Percentiles rank a stretch among this genome's conserved stretches.
Conservation (phyloP, 805 yeast species). For the Pichia occidentalis region DNA sequence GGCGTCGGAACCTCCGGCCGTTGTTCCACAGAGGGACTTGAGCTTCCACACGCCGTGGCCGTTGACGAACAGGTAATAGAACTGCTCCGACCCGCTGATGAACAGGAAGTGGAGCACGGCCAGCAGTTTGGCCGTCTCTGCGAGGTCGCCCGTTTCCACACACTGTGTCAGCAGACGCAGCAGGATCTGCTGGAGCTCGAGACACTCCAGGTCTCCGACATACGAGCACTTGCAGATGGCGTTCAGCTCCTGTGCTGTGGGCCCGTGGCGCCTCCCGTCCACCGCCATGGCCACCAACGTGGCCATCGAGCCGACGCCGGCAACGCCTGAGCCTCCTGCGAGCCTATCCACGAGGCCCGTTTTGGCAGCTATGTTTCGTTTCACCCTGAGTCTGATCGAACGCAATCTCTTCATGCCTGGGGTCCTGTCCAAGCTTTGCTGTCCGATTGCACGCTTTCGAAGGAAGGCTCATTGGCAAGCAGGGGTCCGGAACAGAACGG, state of each 20-base stretch:
- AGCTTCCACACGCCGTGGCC: conserved; percentile 4
- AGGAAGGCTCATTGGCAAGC: too few relatives aligned
- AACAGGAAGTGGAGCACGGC: not conserved
- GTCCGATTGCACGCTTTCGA: too few relatives aligned
- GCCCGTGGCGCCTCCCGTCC: not conserved
- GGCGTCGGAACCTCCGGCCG: not conserved
- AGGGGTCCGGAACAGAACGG: too few relatives aligned
- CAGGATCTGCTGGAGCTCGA: not conserved
- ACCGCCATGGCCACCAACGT: not conserved
- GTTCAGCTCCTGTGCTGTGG: conserved; percentile 4
- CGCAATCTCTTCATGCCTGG: too few relatives aligned
- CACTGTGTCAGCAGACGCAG: not conserved
- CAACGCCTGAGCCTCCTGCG: not conserved
- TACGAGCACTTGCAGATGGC: conserved; percentile 1
- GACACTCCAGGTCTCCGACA: not conserved
- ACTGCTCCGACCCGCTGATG: conserved; percentile 1
- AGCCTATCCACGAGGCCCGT: too few relatives aligned
- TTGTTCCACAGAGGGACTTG: not conserved
- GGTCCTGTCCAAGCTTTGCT: too few relatives aligned
- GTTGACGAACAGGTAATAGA: conserved; percentile 5
- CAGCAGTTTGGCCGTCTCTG: not conserved
- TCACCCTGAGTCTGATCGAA: too few relatives aligned
- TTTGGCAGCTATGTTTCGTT: too few relatives aligned
- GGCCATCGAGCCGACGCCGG: conserved; percentile 1
- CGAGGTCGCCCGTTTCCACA: not conserved